Evolutionary conservation across 441 rosid species (phyloP), one percentile per base, ranked within the genome.

Genomic region (Erodium texanum): DNA sequence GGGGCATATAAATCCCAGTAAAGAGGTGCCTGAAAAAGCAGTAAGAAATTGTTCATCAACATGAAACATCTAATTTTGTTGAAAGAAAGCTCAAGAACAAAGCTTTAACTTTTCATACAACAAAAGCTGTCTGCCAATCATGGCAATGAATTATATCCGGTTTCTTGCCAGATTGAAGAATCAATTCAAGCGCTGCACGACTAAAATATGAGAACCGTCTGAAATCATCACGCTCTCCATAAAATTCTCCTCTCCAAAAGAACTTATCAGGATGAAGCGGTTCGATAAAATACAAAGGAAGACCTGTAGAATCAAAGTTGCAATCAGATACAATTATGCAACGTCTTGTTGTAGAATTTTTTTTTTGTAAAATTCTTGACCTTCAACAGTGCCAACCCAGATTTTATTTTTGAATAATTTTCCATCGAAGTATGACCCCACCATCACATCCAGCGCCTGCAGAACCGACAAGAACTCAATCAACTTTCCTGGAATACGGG

Each of bases 41-140:
- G 29, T 23, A 56, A 14, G 9, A 41, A 12, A 66, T 18, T 64
- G 36, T 66, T 48, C 20, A 70, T 24, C 22, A 10, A 27, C 14
- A 52, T 66, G 45, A 73, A 75, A 73, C 61, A 23, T 14, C 48
- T 56, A 70, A 38, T 66, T 41, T 50, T 15, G 45, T 36, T n/a
- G 16, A 69, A 67, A 62, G 45, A 76, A 56, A 70, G 65, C 50
- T 61, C 38, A 18, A 62, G 24, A 65, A 2, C 9, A 38, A 45
- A 64, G 41, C 50, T 52, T 56, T 19, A 64, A 68, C 34, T 36
- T 70, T 61, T 58, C 64, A 69, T 91, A 93, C 97, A 74, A 93
- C 89, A 82, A 94, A 94, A 71, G 99, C 97, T 67, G 99, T 91
- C 84, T 94, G 97, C 99, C 99, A 94, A 79, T 94, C 99, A 75